These are phyloP conservation scores for Heliamphora exappendiculata DNA, from an alignment of 148 eudicot genomes.

Conservation along the genomic window DNA sequence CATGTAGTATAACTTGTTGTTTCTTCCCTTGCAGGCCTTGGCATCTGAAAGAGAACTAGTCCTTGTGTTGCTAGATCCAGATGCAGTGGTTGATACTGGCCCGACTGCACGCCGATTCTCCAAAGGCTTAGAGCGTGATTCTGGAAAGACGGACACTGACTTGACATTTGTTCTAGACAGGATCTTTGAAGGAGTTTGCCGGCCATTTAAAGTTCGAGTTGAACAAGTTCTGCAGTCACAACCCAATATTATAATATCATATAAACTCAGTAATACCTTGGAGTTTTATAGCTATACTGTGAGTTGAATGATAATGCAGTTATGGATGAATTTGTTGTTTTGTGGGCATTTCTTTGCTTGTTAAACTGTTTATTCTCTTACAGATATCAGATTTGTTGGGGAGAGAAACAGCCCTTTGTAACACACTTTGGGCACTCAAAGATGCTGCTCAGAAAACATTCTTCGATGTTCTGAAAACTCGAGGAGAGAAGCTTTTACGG, in stretches of 20 bases:
- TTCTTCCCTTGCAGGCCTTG: conserved; percentile 53
- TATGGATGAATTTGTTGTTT: not conserved
- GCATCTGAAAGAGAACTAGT: conserved; percentile 99
- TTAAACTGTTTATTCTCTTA: conserved; percentile 12
- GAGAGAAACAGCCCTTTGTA: conserved; percentile 82
- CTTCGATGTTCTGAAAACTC: conserved; percentile 73
- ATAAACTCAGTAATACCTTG: conserved; percentile 83
- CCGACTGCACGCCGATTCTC: conserved; percentile 63
- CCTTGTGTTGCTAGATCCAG: conserved; percentile 88
- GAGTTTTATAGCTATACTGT: conserved; percentile 93
- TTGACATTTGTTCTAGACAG: conserved; percentile 93
- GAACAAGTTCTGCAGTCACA: conserved; percentile 99
- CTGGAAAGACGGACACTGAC: conserved; percentile 70
- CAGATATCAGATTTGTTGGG: conserved; percentile 85
- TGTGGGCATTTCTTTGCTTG: not conserved
- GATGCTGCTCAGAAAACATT: conserved; percentile 97
- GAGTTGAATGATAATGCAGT: conserved; percentile 26
- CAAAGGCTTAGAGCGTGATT: conserved; percentile 42
- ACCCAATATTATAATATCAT: conserved; percentile 82
- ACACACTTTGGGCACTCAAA: conserved; percentile 83
- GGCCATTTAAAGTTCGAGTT: conserved; percentile 96
- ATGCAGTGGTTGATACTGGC: conserved; percentile 70
- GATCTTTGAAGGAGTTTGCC: conserved; percentile 97
- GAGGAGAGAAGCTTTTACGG: conserved; percentile 92
- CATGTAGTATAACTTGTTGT: not conserved